Base-by-base conservation (phyloP, 257 asterid species). In the Solanum acaule region DNA sequence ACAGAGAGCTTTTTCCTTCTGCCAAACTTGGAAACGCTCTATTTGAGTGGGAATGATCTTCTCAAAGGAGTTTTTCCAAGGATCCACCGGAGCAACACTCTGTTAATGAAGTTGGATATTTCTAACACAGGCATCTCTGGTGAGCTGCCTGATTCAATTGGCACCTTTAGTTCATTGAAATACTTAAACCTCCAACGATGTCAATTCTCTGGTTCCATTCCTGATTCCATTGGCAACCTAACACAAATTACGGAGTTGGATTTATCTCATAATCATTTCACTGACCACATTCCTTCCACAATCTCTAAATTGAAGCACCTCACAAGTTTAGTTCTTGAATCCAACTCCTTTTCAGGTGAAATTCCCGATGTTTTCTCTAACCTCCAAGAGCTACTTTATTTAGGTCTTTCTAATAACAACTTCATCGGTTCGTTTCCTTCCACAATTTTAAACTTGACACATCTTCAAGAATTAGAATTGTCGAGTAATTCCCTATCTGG, bases 111-210 rank as follows among this genome's bases (percentile, higher is more conserved):
- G 70, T 61, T 61, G 29, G 5, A 23, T 22, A 61, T 61, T 61
- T 23, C 70, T 0, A 0, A 0, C 14, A 61, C 70, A 61, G 70
- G 70, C 10, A 23, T 61, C 29, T 61, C 29, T 1, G 29, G 70
- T 61, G 29, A 61, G 70, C 29, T 61, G 29, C 13, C 29, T 23
- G 14, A 61, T 9, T 23, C 14, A 23, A 0, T 61, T 61, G 70
- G 70, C 29, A 61, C 29, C 70, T 61, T 61, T 1, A 61, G 6
- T 61, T 61, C 70, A 6, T 61, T 61, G 29, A 22, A 23, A 23
- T 61, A 0, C 14, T 61, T 61, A 14, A 9, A 23, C 14, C 0
- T 61, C 1, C 0, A 6, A 1, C 6, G 3, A 68, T 27, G 76
- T 1, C 3, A 15, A 0, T 52, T 83, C 3, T 16, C 44, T 12